phyloP scores from a whole-genome alignment of 2,329 filamentous ascomycete genomes.

The Stachybotrys chartarum region DNA sequence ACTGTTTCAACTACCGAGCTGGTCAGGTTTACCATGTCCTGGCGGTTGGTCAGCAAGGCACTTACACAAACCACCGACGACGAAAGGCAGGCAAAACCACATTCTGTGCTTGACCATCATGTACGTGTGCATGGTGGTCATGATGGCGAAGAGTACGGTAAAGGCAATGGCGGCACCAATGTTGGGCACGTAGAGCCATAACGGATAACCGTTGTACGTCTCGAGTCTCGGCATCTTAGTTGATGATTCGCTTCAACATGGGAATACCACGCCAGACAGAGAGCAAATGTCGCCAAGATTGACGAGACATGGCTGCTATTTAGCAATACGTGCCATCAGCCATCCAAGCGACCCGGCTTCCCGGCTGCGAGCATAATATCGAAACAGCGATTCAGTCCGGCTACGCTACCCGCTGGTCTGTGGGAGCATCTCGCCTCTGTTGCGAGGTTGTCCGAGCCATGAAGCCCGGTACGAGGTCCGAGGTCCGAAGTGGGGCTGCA shows the following conservation, averaged over 20 bases:
- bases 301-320: neutral
- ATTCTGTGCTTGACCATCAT: constrained; percentile 33
- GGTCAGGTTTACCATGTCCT: neutral
- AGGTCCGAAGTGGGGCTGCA: neutral
- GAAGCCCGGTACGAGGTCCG: neutral
- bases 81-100: constrained; percentile 42
- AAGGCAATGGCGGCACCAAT: constrained; percentile 38
- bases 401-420: neutral
- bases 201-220: constrained; percentile 13
- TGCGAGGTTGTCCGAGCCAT: neutral
- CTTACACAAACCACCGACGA: constrained; percentile 38
- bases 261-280: too few relatives aligned
- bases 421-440: neutral
- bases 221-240: constrained; percentile 11
- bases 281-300: neutral
- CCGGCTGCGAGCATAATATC: neutral
- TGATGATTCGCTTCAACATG: too few relatives aligned
- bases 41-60: constrained; percentile 5
- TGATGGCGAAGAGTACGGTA: constrained; percentile 31
- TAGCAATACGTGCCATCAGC: neutral
- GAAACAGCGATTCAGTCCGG: neutral
- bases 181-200: constrained; percentile 29
- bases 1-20: constrained; percentile 20
- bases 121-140: constrained; percentile 32
- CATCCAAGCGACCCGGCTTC: neutral